Evolutionary conservation across 108 stramenopile genomes (phyloP), one percentile per base, ranked within the genome.

Genomic region (Cyclotella cryptica): DNA sequence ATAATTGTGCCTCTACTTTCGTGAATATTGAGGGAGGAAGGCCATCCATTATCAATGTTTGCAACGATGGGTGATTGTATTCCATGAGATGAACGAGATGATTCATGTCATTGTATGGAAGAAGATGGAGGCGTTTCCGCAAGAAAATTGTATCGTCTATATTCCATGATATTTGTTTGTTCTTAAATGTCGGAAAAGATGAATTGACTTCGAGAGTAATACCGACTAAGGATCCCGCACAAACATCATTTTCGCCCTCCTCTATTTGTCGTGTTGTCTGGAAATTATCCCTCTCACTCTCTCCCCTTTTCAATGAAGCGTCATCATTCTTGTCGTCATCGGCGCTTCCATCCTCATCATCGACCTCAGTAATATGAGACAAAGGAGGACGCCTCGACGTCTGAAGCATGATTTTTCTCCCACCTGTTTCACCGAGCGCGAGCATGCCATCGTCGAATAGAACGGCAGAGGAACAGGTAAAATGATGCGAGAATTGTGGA

Each of bases 41-140:
- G 11, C 78, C 78, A 59, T 79, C 78, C 52, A 79, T 51, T 10
- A 79, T 57, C 17, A 79, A 54, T 21, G 60, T 49, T 18, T 70
- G 62, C 3, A 66, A 19, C 7, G 78, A 66, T 27, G 71, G 41
- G 17, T 78, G 24, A 64, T 78, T 69, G 15, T 49, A 61, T 19
- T 71, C 70, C 52, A 79, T 69, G 11, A 29, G 64, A 35, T 54
- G 22, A 18, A 54, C 15, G 18, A 79, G n/a, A 41, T 1, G 22
- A 14, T 26, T 19, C 19, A 71, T 63, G 9, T 64, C 53, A 7
- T 61, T 63, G 18, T 52, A 40, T 7, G 78, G 78, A 27, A 71
- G 35, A 0, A 71, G 64, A 65, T 64, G 63, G 28, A 79, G 24
- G 14, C 61, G 44, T 10, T 57, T 53, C 41, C 70, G 68, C 24